phyloP scores from a whole-genome alignment of 345 rosid genomes.

The Aethionema arabicum region DNA sequence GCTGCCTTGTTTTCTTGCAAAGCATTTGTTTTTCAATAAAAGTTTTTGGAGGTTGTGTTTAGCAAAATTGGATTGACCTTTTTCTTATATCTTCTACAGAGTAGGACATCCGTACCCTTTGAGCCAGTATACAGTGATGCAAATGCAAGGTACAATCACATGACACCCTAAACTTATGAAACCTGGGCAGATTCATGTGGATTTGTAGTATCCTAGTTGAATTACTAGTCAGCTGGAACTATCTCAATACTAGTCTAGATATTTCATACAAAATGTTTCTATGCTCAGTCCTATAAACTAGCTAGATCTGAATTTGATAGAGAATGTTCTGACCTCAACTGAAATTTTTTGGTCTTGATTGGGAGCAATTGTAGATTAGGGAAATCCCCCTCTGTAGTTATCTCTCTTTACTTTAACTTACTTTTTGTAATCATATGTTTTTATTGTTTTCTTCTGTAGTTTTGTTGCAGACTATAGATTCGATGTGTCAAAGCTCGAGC shows the following conservation, averaged over 20 bases:
- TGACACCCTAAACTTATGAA: constrained; percentile 7
- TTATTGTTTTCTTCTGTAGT: constrained; percentile 43
- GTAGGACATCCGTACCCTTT: constrained; percentile 74
- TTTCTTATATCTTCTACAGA: constrained; percentile 47
- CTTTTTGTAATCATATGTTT: constrained; percentile 11
- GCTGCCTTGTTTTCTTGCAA: not conserved
- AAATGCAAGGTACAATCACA: constrained; percentile 61
- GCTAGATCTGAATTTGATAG: not conserved
- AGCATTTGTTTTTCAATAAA: not conserved
- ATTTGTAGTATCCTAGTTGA: not conserved
- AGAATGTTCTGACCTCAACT: not conserved
- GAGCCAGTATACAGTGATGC: constrained; percentile 92
- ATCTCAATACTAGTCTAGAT: not conserved
- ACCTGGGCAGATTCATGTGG: not conserved
- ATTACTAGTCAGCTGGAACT: not conserved
- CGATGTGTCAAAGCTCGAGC: constrained; percentile 88
- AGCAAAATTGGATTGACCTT: not conserved
- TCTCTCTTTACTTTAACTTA: constrained; percentile 16
- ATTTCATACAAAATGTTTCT: not conserved
- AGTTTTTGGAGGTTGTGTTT: not conserved
- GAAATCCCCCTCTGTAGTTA: not conserved
- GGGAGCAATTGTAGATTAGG: not conserved
- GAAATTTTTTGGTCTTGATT: not conserved
- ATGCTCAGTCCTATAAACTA: not conserved
- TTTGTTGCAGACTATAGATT: constrained; percentile 81